Base-by-base conservation (phyloP, 768 basidiomycete genomes). In the Suillus americanus region DNA sequence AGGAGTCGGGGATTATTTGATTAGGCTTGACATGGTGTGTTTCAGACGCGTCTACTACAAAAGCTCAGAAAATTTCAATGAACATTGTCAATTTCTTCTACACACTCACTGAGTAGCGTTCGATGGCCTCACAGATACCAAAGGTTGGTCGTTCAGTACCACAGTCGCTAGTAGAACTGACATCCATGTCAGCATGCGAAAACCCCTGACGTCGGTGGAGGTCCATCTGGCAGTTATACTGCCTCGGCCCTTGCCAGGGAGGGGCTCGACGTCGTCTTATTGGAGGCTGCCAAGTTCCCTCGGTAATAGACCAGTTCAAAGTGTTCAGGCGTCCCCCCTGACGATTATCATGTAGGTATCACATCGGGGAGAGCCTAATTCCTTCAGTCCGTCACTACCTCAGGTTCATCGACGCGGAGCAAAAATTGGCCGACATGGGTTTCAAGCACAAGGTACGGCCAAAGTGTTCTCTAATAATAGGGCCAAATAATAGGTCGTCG, bases 201-300 rank as follows among this genome's bases (percentile, higher is more conserved):
- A 37, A 70, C 75, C 12, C 80, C 85, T 46, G 82, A 89, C 38
- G 74, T 88, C 14, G 87, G 87, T 10, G 87, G 87, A 57, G 87
- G 87, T 18, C 87, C 87, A 1, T 83, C 79, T 8, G 87, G 87
- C 35, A 81, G 80, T 66, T 88, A 83, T 65, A 75, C 85, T n/a
- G 85, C 87, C 2, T 73, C 84, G 6, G 80, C 78, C 35, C 79
- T 89, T 6, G 83, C 84, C 12, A 75, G 81, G n/a, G 87, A 89
- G 69, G 86, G 86, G 4, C 69, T 85, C 54, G 79, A 85, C 50
- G 88, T 89, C 30, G 81, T 84, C 18, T 66, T 88, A 59, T 72
- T 88, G 25, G 87, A 89, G 69, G 79, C 82, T 18, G 78, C 79
- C 25, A 79, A 82, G 53, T 88, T 87, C 67, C 87, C 87, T 46